These are phyloP conservation scores for Eimeria acervulina DNA, from an alignment of 169 alveolate genomes.

Conservation along the genomic window DNA sequence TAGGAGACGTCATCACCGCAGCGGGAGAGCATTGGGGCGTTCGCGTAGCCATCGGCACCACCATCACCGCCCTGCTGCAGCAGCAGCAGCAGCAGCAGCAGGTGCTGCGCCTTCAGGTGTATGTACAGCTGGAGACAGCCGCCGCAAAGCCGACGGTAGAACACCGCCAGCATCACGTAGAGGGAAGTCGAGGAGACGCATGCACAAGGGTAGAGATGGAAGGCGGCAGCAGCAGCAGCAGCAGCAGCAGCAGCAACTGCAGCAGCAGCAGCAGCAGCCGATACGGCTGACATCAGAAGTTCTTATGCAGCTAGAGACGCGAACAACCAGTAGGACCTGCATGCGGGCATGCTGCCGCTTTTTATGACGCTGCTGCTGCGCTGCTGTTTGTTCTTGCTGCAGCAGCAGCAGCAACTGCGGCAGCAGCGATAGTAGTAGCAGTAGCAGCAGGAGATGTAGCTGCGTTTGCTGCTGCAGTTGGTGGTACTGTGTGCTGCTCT, in stretches of 20 bases:
- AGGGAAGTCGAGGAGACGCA: slow-evolving; percentile 42
- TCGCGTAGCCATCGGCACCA: not conserved
- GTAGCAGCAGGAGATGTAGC: not conserved
- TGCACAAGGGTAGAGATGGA: slow-evolving; percentile 13
- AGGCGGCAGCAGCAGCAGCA: slow-evolving; percentile 60
- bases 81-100: slow-evolving; percentile 17
- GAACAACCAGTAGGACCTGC: slow-evolving; percentile 50
- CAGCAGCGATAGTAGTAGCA: too few relatives aligned
- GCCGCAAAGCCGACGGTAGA: slow-evolving; percentile 26
- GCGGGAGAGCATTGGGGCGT: not conserved
- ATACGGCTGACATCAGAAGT: slow-evolving; percentile 54
- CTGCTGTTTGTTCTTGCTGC: too few relatives aligned
- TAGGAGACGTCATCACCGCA: not conserved
- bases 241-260: slow-evolving; percentile 46
- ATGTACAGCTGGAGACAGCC: slow-evolving; percentile 24
- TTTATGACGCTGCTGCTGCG: too few relatives aligned
- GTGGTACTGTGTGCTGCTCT: not conserved
- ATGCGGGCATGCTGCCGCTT: not conserved
- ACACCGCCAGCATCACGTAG: not conserved
- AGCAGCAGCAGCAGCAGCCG: too few relatives aligned
- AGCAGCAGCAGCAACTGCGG: not conserved
- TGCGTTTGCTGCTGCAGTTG: not conserved
- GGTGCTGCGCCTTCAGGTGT: slow-evolving; percentile 13
- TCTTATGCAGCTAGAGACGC: slow-evolving; percentile 67
- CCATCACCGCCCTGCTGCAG: not conserved